Base-by-base conservation (phyloP, 202 grass and related monocot genomes). In the Carex arenaria region DNA sequence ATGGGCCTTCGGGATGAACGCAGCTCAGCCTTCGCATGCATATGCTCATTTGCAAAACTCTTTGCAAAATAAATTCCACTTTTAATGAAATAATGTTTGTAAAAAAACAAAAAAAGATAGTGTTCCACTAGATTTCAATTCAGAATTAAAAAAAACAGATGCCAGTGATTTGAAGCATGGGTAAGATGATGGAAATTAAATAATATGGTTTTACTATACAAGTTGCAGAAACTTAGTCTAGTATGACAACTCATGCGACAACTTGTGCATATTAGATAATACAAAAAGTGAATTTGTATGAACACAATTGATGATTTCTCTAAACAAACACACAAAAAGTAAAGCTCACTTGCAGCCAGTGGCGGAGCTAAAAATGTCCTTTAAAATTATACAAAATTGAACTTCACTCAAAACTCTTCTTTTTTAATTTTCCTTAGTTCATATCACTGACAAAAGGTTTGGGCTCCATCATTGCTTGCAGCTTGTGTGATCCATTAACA, bases 241-340 rank as follows among this genome's bases (percentile, higher is more conserved):
- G 26, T 76, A 31, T 78, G 73, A 78, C 53, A 60, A 77, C 6
- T 76, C 23, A 56, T 55, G 2, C 6, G 3, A 2, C 73, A 59
- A 57, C 53, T 38, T 60, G 15, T 57, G 8, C 51, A 77, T 10
- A 77, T 77, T 57, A 56, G 28, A 77, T 36, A 36, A 19, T 12
- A 47, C n/a, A 15, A 49, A 60, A 38, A 26, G 69, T 59, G 15
- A 36, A 78, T 17, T 59, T 36, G 7, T 30, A 38, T 78, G 28
- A 38, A 78, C 73, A 78, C 34, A 59, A 78, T 78, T 30, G 9
- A 78, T 60, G 30, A 32, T 56, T n/a, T 76, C 72, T 78, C 53
- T 59, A 38, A 78, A 19, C 28, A 78, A 78, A 59, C 73, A 38
- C 73, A 60, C 73, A 76, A 76, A 76, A 76, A 34, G 72, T 56